A percentile compares a stretch with the other conserved stretches of the same genome.
These are phyloP conservation scores for Aristolochia contorta DNA, from an alignment of 164 flowering plant species.

Conservation along the genomic window DNA sequence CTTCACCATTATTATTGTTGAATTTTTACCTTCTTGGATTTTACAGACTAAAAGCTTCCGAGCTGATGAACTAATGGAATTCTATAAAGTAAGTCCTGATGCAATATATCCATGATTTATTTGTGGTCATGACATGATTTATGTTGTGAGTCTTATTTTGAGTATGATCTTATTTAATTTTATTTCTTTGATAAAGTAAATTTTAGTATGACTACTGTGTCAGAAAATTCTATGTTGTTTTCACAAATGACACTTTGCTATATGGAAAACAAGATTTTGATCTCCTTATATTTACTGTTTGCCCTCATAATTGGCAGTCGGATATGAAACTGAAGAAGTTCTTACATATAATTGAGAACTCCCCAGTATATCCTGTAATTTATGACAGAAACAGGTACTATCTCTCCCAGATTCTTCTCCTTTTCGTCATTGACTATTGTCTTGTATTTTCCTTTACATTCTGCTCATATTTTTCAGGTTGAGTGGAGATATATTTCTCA, in stretches of 20 bases:
- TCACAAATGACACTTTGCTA: no score
- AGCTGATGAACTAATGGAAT: slow-evolving; percentile 94
- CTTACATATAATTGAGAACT: slow-evolving; percentile 85
- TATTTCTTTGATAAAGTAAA: no score
- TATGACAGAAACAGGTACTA: slow-evolving; percentile 71
- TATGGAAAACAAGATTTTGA: no score
- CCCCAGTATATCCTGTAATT: slow-evolving; percentile 80
- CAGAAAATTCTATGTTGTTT: no score
- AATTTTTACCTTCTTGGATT: background rate
- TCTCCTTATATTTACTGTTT: no score
- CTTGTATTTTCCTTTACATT: no score
- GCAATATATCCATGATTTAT: background rate
- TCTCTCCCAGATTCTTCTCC: background rate
- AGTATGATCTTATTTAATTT: no score
- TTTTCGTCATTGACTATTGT: background rate
- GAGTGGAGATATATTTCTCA: background rate
- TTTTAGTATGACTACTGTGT: background rate
- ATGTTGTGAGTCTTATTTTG: background rate
- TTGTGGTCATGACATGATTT: background rate
- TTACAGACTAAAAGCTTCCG: slow-evolving; percentile 59
- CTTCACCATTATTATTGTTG: background rate
- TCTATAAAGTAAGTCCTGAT: slow-evolving; percentile 61
- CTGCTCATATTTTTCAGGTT: background rate
- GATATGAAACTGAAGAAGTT: slow-evolving; percentile 92
- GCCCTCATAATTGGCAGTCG: slow-evolving; percentile 40